Conservation (phyloP, 148 eudicot species). For the Fagopyrum tataricum region DNA sequence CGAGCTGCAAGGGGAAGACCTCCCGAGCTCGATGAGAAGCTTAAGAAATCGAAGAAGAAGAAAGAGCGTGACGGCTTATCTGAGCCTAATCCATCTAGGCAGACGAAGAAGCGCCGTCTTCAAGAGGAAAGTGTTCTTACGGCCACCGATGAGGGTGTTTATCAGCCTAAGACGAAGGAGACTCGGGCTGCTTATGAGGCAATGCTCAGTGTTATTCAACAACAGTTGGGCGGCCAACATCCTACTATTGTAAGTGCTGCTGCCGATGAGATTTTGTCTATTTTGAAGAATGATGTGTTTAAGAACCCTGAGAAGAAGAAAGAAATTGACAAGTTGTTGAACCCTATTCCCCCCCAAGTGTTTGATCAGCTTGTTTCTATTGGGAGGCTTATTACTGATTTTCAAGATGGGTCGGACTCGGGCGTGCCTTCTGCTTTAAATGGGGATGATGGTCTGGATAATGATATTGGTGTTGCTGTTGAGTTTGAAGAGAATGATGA, state of each 20-base stretch:
- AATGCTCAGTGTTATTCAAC: constrained; percentile 61
- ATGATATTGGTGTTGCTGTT: constrained; percentile 75
- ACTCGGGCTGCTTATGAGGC: constrained; percentile 75
- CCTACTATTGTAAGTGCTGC: constrained; percentile 61
- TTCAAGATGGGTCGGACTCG: constrained; percentile 46
- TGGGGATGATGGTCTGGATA: constrained; percentile 59
- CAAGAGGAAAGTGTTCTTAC: constrained; percentile 71
- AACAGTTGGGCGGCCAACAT: constrained; percentile 72
- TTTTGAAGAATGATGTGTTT: constrained; percentile 51
- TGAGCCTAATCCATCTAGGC: constrained; percentile 26
- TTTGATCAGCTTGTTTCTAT: constrained; percentile 50
- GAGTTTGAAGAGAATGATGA: constrained; percentile 88
- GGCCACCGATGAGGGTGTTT: constrained; percentile 52
- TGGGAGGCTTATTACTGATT: constrained; percentile 65
- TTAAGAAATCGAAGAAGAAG: constrained; percentile 38
- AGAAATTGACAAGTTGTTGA: constrained; percentile 67
- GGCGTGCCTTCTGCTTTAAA: constrained; percentile 24
- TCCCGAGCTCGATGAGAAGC: constrained; percentile 52
- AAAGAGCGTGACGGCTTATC: constrained; percentile 42
- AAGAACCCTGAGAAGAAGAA: constrained; percentile 62
- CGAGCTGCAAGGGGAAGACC: constrained; percentile 56
- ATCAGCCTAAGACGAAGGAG: constrained; percentile 74
- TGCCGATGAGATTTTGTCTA: constrained; percentile 75
- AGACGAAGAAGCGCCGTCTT: constrained; percentile 45
- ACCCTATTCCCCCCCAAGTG: constrained; percentile 32